Percentiles rank a stretch among this genome's conserved stretches.
phyloP scores from a whole-genome alignment of 2,329 filamentous ascomycete species.

The Clonostachys chloroleuca region DNA sequence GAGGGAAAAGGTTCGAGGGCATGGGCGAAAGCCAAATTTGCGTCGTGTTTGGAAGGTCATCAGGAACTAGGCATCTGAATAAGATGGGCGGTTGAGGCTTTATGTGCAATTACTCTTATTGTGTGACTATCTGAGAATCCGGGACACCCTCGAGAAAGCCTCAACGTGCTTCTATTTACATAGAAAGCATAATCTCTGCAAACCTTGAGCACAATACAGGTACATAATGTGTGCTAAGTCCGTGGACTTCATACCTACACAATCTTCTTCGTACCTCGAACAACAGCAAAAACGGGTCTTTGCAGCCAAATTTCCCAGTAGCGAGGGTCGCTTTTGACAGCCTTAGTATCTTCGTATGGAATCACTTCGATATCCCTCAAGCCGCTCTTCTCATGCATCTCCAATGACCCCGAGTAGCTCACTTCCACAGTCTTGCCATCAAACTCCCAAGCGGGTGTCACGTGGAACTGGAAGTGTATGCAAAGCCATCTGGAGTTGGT shows the following conservation, averaged over 20 bases:
- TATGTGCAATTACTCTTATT: no score
- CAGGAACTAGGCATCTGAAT: no score
- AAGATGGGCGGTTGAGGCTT: no score
- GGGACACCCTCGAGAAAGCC: no score
- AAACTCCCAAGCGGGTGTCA: background rate
- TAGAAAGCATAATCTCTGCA: no score
- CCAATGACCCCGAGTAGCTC: background rate
- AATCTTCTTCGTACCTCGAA: no score
- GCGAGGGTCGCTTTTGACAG: background rate
- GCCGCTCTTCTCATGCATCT: background rate
- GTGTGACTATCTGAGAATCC: no score
- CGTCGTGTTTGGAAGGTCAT: conserved; percentile 6
- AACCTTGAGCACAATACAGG: no score
- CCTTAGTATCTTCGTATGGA: background rate
- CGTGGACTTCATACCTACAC: no score
- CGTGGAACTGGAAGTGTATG: background rate
- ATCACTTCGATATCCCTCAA: background rate
- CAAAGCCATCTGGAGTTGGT: background rate
- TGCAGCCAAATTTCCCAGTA: background rate
- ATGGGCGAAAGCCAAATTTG: conserved; percentile 7
- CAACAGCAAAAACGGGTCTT: background rate
- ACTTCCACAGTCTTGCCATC: background rate
- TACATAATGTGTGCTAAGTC: no score
- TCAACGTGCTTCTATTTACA: no score
- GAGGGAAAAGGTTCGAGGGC: conserved; percentile 5